Percentiles rank a stretch among this genome's conserved stretches.
These are phyloP conservation scores for Phallus indusiatus DNA, from an alignment of 768 basidiomycete genomes.

Conservation along the genomic window DNA sequence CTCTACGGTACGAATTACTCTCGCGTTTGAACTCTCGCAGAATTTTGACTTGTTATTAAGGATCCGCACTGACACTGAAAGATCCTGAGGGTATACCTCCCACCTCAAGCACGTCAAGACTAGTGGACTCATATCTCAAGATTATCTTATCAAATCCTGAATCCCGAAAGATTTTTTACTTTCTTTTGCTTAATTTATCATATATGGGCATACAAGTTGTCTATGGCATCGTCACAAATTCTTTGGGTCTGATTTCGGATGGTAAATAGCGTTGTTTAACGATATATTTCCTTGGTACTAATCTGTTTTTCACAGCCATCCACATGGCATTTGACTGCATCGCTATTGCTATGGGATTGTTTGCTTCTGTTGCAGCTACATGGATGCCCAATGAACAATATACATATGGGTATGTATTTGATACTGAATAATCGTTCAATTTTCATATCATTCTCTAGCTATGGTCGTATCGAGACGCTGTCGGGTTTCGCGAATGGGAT, in stretches of 20 bases:
- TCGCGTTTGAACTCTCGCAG: not conserved
- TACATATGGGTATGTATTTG: constrained; percentile 74
- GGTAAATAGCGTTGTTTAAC: constrained; percentile 41
- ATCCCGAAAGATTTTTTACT: constrained; percentile 94
- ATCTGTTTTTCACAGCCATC: constrained; percentile 53
- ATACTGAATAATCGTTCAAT: not conserved
- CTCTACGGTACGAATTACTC: constrained; percentile 48
- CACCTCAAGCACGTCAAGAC: constrained; percentile 28
- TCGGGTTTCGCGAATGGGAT: constrained; percentile 98
- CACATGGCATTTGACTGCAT: constrained; percentile 99
- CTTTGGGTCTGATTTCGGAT: constrained; percentile 91
- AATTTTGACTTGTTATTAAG: constrained; percentile 20
- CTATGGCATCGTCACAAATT: constrained; percentile 97
- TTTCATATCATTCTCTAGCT: constrained; percentile 35
- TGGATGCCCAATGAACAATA: constrained; percentile 94
- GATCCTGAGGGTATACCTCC: constrained; percentile 33
- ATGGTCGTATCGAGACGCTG: constrained; percentile 91
- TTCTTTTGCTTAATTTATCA: constrained; percentile 85
- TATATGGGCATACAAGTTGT: constrained; percentile 98
- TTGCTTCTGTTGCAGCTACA: constrained; percentile 95
- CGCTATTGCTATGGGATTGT: constrained; percentile 90
- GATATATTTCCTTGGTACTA: not conserved
- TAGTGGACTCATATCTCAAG: constrained; percentile 68
- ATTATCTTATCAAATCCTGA: constrained; percentile 87
- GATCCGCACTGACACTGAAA: constrained; percentile 44